Evolutionary conservation across 805 yeast species (phyloP).

Genomic region (Candida gorgasii): DNA sequence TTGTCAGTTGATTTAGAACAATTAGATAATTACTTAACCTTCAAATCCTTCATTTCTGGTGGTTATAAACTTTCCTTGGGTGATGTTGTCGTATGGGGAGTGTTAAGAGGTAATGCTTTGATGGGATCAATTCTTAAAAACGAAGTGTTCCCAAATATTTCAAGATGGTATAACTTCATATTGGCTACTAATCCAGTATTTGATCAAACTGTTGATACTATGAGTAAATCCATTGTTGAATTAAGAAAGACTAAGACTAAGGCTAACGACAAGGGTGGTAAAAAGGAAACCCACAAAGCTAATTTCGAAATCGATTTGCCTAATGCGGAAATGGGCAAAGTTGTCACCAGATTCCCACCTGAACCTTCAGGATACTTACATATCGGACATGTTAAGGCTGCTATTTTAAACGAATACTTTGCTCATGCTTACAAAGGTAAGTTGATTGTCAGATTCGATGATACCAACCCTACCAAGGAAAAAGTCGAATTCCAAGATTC

Average conservation of each 20-base stretch:
- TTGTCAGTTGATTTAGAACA: conserved; percentile 74
- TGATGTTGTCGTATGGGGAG: conserved; percentile 92
- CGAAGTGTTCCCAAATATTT: conserved; percentile 78
- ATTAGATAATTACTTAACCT: conserved; percentile 79
- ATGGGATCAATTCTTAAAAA: conserved; percentile 88
- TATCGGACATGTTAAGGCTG: conserved; percentile 99
- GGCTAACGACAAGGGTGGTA: conserved; percentile 47
- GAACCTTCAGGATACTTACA: conserved; percentile 99
- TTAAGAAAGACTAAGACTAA: conserved; percentile 64
- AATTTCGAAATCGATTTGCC: conserved; percentile 91
- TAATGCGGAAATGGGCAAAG: conserved; percentile 90
- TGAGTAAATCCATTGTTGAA: conserved; percentile 71
- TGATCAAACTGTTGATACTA: conserved; percentile 65
- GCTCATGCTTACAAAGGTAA: conserved; percentile 96
- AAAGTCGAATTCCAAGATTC: conserved; percentile 92
- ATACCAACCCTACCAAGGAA: conserved; percentile 97
- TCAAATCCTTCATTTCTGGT: conserved; percentile 77
- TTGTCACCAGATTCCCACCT: conserved; percentile 98
- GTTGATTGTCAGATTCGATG: conserved; percentile 94
- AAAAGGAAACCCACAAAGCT: conserved; percentile 90
- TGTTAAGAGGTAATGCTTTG: conserved; percentile 86
- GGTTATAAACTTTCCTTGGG: conserved; percentile 61
- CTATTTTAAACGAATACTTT: conserved; percentile 92
- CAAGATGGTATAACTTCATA: conserved; percentile 89
- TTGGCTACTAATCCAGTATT: conserved; percentile 70